A percentile compares a stretch with the other conserved stretches of the same genome.
Conservation (phyloP, 2,329 filamentous ascomycete genomes). For the Alternaria viburni region DNA sequence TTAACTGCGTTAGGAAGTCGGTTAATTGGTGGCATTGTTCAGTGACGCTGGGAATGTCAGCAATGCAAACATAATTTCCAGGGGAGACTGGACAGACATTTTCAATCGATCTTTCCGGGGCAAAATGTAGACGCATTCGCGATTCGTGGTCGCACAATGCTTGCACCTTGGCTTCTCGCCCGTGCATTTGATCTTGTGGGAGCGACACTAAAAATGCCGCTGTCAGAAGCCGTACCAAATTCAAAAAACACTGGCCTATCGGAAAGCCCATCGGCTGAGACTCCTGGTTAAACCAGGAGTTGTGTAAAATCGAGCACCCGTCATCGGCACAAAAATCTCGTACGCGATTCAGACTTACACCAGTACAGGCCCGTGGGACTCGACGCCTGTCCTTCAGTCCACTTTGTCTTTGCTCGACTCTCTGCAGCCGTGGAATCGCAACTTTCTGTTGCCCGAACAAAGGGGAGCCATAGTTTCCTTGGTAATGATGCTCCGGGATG, state of each 20-base stretch:
- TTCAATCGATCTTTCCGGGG: slow-evolving; percentile 48
- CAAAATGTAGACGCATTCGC: slow-evolving; percentile 49
- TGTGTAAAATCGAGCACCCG: background rate
- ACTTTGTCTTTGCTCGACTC: slow-evolving; percentile 12
- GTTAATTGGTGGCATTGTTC: slow-evolving; percentile 40
- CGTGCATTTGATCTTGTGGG: slow-evolving; percentile 51
- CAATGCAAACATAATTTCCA: background rate
- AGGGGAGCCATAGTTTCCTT: slow-evolving; percentile 10
- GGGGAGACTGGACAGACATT: slow-evolving; percentile 29
- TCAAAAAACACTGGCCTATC: slow-evolving; percentile 1
- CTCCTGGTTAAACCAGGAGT: background rate
- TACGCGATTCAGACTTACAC: slow-evolving; percentile 24
- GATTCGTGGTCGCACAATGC: slow-evolving; percentile 42
- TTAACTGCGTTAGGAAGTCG: slow-evolving; percentile 26
- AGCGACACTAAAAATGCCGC: slow-evolving; percentile 39
- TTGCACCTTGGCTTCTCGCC: slow-evolving; percentile 47
- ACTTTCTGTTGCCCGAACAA: slow-evolving; percentile 30
- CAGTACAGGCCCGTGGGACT: slow-evolving; percentile 39
- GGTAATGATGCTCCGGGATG: slow-evolving; percentile 5
- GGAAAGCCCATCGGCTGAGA: background rate
- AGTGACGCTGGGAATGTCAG: slow-evolving; percentile 33
- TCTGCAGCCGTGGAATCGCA: slow-evolving; percentile 41
- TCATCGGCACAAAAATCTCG: background rate
- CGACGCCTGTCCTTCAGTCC: slow-evolving; percentile 30
- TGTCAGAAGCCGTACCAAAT: slow-evolving; percentile 16